These are phyloP conservation scores for Ajuga chamaepitys DNA, from an alignment of 257 asterid genomes.

Conservation along the genomic window DNA sequence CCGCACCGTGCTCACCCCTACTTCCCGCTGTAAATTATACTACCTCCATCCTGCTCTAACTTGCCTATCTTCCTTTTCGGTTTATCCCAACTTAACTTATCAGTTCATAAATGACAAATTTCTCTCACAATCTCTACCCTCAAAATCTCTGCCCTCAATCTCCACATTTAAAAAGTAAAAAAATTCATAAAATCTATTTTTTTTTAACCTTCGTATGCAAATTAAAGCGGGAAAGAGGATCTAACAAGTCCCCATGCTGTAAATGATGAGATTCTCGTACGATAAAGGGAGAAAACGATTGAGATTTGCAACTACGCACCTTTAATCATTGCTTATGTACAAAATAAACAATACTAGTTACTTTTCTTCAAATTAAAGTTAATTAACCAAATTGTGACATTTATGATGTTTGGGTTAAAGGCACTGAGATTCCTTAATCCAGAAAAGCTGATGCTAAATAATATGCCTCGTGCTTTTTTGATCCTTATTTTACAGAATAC, in stretches of 20 bases:
- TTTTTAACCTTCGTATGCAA: too few species aligned
- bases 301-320: slow-evolving; percentile 4
- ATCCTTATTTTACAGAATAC: neutral
- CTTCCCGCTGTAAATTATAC: too few species aligned
- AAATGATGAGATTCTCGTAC: slow-evolving; percentile 19
- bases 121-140: too few species aligned
- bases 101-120: too few species aligned
- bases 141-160: too few species aligned
- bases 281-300: slow-evolving; percentile 3
- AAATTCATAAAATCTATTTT: too few species aligned
- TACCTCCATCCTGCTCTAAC: too few species aligned
- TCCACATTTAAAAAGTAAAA: too few species aligned
- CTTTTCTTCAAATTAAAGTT: slow-evolving; percentile 17
- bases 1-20: too few species aligned
- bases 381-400: neutral
- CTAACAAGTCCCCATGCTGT: neutral
- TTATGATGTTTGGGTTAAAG: slow-evolving; percentile 6
- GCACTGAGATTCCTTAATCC: slow-evolving; percentile 23
- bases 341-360: neutral
- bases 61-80: too few species aligned
- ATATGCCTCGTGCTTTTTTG: slow-evolving; percentile 13
- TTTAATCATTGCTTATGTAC: slow-evolving; percentile 22
- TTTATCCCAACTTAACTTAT: too few species aligned
- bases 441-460: slow-evolving; percentile 19
- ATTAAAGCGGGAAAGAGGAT: too few species aligned